A percentile compares a stretch with the other conserved stretches of the same genome.
Evolutionary conservation across 192 early-diverging fungal species (phyloP).

Genomic region (Oehlia diaphana): DNA sequence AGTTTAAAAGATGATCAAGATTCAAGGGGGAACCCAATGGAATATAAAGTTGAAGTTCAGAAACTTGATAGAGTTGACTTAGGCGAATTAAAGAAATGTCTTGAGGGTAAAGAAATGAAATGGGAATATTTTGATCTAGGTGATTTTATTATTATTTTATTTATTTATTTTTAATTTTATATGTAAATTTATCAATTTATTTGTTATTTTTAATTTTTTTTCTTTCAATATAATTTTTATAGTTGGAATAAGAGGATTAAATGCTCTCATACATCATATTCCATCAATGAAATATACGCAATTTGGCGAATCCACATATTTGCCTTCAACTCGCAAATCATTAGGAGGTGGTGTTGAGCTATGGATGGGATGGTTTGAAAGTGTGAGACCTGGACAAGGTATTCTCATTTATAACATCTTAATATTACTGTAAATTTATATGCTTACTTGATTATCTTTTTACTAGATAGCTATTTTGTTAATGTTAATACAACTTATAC

Average conservation of each 20-base stretch:
- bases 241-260: conserved; percentile 33
- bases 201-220: background rate
- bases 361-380: conserved; percentile 85
- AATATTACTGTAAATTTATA: background rate
- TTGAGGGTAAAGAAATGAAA: conserved; percentile 9
- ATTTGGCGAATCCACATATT: conserved; percentile 34
- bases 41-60: conserved; percentile 12
- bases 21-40: background rate
- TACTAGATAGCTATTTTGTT: conserved; percentile 18
- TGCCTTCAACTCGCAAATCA: conserved; percentile 23
- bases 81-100: conserved; percentile 3
- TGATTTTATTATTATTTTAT: background rate
- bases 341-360: conserved; percentile 74
- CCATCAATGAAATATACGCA: conserved; percentile 35
- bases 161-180: background rate
- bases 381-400: conserved; percentile 67
- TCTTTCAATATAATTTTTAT: background rate
- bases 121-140: conserved; percentile 26
- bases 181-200: background rate
- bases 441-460: background rate
- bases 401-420: background rate
- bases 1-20: conserved; percentile 25
- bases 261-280: conserved; percentile 39
- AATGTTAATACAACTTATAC: conserved; percentile 24
- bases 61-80: background rate